These are phyloP conservation scores for Grigorovia transvaalensis DNA, from an alignment of 805 yeast species.

Conservation along the genomic window DNA sequence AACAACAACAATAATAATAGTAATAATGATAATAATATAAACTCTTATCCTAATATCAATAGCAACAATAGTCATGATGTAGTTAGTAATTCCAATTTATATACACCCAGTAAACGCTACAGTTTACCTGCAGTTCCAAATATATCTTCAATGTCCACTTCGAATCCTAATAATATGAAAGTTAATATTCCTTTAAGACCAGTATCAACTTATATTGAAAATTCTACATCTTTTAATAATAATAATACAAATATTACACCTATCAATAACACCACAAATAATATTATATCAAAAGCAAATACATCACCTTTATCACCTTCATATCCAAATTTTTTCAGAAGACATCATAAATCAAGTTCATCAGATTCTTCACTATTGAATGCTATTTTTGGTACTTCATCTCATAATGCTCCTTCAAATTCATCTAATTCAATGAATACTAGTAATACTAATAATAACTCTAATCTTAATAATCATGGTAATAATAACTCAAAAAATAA, in stretches of 20 bases:
- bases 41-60: not conserved
- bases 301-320: constrained; percentile 24
- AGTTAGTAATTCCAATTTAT: not conserved
- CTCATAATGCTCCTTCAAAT: constrained; percentile 5
- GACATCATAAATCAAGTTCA: constrained; percentile 55
- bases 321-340: constrained; percentile 43
- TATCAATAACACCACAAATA: not conserved
- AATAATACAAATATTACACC: not conserved
- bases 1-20: not conserved
- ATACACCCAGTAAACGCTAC: not conserved
- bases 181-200: constrained; percentile 23
- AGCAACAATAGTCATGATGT: not conserved
- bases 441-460: not conserved
- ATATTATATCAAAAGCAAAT: not conserved
- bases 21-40: not conserved
- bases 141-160: not conserved
- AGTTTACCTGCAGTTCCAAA: not conserved
- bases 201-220: constrained; percentile 7
- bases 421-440: not conserved
- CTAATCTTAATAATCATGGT: not conserved
- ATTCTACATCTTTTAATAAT: not conserved
- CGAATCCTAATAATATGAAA: constrained; percentile 14
- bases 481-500: no score
- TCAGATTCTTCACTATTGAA: constrained; percentile 42
- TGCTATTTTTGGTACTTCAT: constrained; percentile 27